phyloP scores from a whole-genome alignment of 2,329 filamentous ascomycete genomes.

The Venturia carpophila region DNA sequence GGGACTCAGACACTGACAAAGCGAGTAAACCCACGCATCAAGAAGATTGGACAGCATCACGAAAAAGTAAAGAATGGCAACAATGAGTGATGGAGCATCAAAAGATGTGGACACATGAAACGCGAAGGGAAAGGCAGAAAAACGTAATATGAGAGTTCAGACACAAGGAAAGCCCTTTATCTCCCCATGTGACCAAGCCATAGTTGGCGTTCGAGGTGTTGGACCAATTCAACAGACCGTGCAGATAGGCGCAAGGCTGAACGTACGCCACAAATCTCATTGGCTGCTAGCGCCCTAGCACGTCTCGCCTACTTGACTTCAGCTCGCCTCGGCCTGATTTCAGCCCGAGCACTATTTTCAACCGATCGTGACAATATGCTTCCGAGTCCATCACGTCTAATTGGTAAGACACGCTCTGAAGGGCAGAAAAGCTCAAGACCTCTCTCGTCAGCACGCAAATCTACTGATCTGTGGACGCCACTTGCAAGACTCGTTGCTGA shows the following conservation, averaged over 20 bases:
- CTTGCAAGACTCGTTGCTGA: neutral
- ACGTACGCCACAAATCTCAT: neutral
- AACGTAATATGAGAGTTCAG: neutral
- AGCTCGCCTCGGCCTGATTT: neutral
- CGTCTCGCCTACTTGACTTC: neutral
- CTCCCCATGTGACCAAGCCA: neutral
- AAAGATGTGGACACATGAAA: neutral
- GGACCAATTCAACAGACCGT: neutral
- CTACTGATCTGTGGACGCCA: neutral
- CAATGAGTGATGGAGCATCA: neutral
- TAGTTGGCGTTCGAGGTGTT: neutral
- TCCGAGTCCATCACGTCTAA: too few relatives aligned
- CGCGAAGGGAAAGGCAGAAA: neutral
- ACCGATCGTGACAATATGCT: neutral
- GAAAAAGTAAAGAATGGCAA: neutral
- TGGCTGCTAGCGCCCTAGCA: neutral
- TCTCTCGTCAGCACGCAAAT: neutral
- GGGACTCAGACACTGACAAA: neutral
- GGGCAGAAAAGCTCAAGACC: neutral
- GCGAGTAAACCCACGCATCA: neutral
- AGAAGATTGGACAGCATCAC: neutral
- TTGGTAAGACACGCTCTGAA: too few relatives aligned
- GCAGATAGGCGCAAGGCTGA: neutral
- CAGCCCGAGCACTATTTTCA: neutral
- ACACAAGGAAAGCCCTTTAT: too few relatives aligned